A percentile compares a stretch with the other conserved stretches of the same genome.
Evolutionary conservation across 495 filamentous ascomycete genomes (phyloP).

Genomic region (Xylaria venustula): DNA sequence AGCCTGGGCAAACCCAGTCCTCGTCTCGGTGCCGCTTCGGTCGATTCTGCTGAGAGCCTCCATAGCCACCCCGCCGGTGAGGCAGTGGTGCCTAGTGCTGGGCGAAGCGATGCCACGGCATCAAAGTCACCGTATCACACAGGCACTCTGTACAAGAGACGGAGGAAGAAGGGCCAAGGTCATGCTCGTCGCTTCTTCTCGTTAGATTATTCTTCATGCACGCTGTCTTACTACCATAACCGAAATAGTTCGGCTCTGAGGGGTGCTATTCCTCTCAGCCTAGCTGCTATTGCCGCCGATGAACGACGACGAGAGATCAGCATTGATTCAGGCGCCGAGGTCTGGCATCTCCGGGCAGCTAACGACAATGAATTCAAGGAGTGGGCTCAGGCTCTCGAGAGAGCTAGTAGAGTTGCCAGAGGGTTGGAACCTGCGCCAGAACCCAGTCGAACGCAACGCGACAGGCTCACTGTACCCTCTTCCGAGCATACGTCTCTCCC

Average conservation of each 20-base stretch:
- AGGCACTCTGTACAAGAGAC: conserved; percentile 81
- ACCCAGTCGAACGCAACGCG: conserved; percentile 15
- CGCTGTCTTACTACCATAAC: conserved; percentile 93
- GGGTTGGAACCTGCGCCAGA: conserved; percentile 41
- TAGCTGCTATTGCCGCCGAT: conserved; percentile 88
- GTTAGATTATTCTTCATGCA: conserved; percentile 85
- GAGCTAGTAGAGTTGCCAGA: conserved; percentile 60
- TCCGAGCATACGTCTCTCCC: conserved; percentile 17
- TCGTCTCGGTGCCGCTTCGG: conserved; percentile 33
- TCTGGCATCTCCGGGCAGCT: conserved; percentile 90
- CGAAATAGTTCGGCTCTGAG: conserved; percentile 85
- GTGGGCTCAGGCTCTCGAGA: conserved; percentile 84
- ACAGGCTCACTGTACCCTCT: conserved; percentile 19
- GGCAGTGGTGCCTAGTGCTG: conserved; percentile 30
- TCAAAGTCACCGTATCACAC: conserved; percentile 59
- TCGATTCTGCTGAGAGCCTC: conserved; percentile 57
- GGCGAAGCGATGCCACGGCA: conserved; percentile 35
- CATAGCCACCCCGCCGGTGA: conserved; percentile 41
- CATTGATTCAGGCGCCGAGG: conserved; percentile 92
- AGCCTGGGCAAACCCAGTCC: conserved; percentile 46
- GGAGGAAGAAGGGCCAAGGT: conserved; percentile 89
- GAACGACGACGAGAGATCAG: conserved; percentile 86
- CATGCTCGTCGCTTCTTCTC: conserved; percentile 93
- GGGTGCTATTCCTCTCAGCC: conserved; percentile 85
- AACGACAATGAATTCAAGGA: conserved; percentile 79